These are phyloP conservation scores for Oropetium thomaeum DNA, from an alignment of 176 grass and related monocot species.

Conservation along the genomic window DNA sequence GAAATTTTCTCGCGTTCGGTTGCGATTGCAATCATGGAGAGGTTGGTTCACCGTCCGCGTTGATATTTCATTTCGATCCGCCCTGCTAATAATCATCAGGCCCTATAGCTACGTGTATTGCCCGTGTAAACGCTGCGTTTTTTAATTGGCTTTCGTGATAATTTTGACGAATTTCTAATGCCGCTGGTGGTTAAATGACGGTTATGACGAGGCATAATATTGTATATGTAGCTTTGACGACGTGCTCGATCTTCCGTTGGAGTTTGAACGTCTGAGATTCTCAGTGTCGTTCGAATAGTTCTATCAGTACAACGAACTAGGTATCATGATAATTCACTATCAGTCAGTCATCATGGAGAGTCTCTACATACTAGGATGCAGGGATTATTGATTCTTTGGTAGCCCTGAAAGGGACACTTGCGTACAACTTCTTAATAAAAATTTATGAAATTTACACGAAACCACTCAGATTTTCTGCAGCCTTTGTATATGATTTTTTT, in stretches of 20 bases:
- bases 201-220: not conserved
- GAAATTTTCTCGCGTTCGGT: not conserved
- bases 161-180: not conserved
- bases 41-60: slow-evolving; percentile 53
- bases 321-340: not conserved
- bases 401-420: slow-evolving; percentile 15
- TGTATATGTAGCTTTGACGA: not conserved
- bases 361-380: not conserved
- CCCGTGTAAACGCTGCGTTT: not conserved
- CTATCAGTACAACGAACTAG: slow-evolving; percentile 14
- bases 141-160: not conserved
- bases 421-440: not conserved
- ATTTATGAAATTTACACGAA: not conserved
- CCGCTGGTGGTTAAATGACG: slow-evolving; percentile 15
- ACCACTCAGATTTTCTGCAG: not conserved
- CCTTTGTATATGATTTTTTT: not conserved
- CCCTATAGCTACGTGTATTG: not conserved
- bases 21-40: slow-evolving; percentile 28
- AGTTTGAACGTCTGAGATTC: not conserved
- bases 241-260: not conserved
- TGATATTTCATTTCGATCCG: not conserved
- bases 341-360: slow-evolving; percentile 9
- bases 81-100: not conserved
- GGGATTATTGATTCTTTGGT: not conserved
- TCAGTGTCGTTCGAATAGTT: not conserved